phyloP scores from a whole-genome alignment of 140 eudicot species.

The Cichorium intybus region DNA sequence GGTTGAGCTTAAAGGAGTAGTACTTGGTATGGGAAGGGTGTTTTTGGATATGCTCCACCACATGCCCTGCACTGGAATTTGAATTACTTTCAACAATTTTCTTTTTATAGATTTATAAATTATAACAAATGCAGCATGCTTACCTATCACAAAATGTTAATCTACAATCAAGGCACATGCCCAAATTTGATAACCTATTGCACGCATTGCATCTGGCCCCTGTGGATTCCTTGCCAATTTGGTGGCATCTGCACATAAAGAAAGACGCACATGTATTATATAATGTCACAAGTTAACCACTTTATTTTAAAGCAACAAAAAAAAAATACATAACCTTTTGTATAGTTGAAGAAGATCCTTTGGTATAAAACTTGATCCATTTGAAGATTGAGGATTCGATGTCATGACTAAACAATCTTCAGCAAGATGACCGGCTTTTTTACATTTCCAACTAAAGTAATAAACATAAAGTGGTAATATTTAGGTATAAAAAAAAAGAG shows the following conservation, averaged over 20 bases:
- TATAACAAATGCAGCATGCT: not conserved
- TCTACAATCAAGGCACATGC: slow-evolving; percentile 69
- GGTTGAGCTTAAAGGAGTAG: slow-evolving; percentile 73
- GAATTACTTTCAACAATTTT: too few relatives aligned
- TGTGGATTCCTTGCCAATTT: slow-evolving; percentile 42
- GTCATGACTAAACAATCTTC: slow-evolving; percentile 66
- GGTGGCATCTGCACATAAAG: slow-evolving; percentile 67
- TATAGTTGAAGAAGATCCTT: slow-evolving; percentile 75
- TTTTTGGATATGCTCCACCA: slow-evolving; percentile 56
- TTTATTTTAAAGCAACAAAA: not conserved
- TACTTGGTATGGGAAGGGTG: slow-evolving; percentile 68
- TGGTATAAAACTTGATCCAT: slow-evolving; percentile 38
- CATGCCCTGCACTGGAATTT: slow-evolving; percentile 74
- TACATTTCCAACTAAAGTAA: slow-evolving; percentile 67
- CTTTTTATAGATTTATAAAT: too few relatives aligned
- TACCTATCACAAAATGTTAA: slow-evolving; percentile 76
- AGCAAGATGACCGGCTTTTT: slow-evolving; percentile 82
- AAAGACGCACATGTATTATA: not conserved
- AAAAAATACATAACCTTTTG: slow-evolving; percentile 52
- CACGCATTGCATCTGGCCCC: slow-evolving; percentile 70
- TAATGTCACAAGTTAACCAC: not conserved
- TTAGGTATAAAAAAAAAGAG: not conserved
- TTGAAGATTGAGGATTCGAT: slow-evolving; percentile 40
- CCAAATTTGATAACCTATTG: slow-evolving; percentile 55
- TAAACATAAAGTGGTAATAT: not conserved